These are phyloP conservation scores for Aspergillus fijiensis DNA, from an alignment of 2,329 filamentous ascomycete genomes.

Conservation along the genomic window DNA sequence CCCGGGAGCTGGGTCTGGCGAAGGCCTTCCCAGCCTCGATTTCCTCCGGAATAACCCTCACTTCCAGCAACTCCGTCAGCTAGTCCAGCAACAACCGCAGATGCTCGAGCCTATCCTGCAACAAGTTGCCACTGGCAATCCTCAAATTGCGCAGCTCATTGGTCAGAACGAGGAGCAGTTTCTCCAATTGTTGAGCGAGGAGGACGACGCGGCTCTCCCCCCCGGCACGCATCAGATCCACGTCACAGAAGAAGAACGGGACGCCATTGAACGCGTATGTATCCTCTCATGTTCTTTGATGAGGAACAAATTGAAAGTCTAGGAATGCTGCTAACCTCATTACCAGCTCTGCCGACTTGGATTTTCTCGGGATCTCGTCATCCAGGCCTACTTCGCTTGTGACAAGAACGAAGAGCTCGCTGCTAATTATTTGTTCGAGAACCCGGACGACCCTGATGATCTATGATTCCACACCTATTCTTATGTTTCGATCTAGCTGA, in stretches of 20 bases:
- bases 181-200: conserved; percentile 83
- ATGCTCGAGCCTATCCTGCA: conserved; percentile 99
- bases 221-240: conserved; percentile 85
- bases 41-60: conserved; percentile 94
- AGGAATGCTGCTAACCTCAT: conserved; percentile 5
- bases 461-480: conserved; percentile 20
- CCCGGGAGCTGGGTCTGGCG: conserved; percentile 53
- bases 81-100: conserved; percentile 94
- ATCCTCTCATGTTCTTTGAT: conserved; percentile 1
- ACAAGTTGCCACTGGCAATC: conserved; percentile 92
- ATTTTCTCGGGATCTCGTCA: conserved; percentile 88
- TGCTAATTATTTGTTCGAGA: conserved; percentile 96
- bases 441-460: conserved; percentile 75
- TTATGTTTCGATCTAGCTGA: neutral
- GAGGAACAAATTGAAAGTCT: conserved; percentile 13
- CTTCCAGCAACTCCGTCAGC: conserved; percentile 95
- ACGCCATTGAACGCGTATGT: conserved; percentile 90
- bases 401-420: conserved; percentile 99
- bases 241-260: conserved; percentile 93
- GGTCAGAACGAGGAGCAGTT: conserved; percentile 91
- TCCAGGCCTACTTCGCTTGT: conserved; percentile 98
- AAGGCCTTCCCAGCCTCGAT: conserved; percentile 75
- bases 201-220: conserved; percentile 73
- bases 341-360: conserved; percentile 82
- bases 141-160: conserved; percentile 88